Evolutionary conservation across 2,329 filamentous ascomycete genomes (phyloP).

Genomic region (Apiospora aurea): DNA sequence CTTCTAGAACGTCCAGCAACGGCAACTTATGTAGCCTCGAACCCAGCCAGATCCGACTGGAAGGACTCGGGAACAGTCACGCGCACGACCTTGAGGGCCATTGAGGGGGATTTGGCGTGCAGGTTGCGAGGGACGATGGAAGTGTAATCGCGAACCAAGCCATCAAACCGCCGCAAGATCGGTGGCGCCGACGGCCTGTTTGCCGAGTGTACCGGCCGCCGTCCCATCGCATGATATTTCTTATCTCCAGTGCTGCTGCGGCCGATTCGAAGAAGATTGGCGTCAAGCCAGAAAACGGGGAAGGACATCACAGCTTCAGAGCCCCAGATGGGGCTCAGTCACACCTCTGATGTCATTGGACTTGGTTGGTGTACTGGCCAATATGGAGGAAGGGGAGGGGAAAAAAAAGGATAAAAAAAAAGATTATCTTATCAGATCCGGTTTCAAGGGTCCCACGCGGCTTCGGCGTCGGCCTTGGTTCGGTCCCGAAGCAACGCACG

Average conservation of each 20-base stretch:
- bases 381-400: too few relatives aligned
- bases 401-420: not conserved
- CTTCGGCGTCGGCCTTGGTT: not conserved
- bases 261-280: not conserved
- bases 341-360: not conserved
- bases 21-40: not conserved
- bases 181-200: not conserved
- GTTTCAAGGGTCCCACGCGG: not conserved
- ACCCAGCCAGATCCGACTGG: not conserved
- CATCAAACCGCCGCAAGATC: not conserved
- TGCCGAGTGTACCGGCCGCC: not conserved
- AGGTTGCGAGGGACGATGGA: not conserved
- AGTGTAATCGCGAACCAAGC: not conserved
- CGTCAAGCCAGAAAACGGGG: not conserved
- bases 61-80: not conserved
- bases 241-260: not conserved
- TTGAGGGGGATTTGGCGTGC: not conserved
- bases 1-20: not conserved
- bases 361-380: not conserved
- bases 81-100: not conserved
- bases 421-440: slow-evolving; percentile 20
- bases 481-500: not conserved
- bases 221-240: not conserved
- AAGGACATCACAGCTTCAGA: not conserved
- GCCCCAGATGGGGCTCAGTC: too few relatives aligned